Conservation (phyloP, 768 basidiomycete genomes). For the Lentinula detonsa region DNA sequence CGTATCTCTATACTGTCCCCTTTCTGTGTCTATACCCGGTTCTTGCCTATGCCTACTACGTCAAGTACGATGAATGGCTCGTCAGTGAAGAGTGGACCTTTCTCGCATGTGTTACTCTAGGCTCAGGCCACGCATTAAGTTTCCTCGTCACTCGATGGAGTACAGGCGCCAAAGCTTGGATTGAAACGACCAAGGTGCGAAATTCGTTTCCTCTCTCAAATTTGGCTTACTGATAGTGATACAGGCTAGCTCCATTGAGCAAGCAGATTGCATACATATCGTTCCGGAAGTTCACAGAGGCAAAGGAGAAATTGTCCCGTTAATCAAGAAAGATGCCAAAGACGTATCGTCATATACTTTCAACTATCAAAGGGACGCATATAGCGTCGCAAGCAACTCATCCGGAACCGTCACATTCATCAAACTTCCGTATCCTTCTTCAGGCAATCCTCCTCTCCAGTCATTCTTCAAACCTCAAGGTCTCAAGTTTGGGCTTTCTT, state of each 20-base stretch:
- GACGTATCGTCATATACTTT: constrained; percentile 73
- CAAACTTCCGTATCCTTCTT: constrained; percentile 85
- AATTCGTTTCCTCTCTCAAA: neutral
- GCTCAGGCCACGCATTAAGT: constrained; percentile 84
- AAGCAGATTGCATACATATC: constrained; percentile 78
- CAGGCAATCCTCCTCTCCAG: constrained; percentile 58
- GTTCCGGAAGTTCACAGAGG: constrained; percentile 79
- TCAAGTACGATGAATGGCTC: constrained; percentile 88
- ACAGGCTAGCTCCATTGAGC: constrained; percentile 56
- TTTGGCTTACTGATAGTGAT: neutral
- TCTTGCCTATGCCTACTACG: constrained; percentile 85
- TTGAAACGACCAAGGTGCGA: constrained; percentile 71
- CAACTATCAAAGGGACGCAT: constrained; percentile 93
- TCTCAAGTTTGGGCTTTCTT: constrained; percentile 31
- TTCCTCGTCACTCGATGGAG: constrained; percentile 93
- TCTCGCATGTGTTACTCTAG: constrained; percentile 79
- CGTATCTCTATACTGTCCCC: constrained; percentile 68
- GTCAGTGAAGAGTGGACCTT: constrained; percentile 98
- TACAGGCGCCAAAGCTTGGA: constrained; percentile 65
- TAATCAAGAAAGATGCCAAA: constrained; percentile 54
- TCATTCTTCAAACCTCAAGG: constrained; percentile 55
- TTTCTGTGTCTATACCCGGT: constrained; percentile 80
- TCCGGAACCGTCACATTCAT: constrained; percentile 52
- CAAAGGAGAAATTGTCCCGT: constrained; percentile 80
- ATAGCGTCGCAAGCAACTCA: constrained; percentile 54